Base-by-base conservation (phyloP, 139 green algal species). In the Chlorella sorokiniana region DNA sequence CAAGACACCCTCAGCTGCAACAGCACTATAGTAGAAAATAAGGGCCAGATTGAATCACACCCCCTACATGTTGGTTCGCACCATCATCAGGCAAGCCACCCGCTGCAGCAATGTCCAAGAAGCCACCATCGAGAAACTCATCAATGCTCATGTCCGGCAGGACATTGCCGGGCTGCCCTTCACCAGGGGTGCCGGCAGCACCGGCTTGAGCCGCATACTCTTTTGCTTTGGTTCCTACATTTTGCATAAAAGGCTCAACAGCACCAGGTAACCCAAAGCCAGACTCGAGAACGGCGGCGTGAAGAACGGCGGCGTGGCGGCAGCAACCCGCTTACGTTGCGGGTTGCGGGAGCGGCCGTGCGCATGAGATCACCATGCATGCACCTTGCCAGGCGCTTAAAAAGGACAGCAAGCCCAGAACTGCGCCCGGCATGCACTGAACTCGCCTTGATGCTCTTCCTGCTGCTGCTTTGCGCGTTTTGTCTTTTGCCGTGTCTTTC, bases 61-160 rank as follows among this genome's bases (percentile, higher is more conserved):
- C 14, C 37, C 38, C 4, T 4, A 48, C 35, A 33, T 37, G 29
- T 69, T 4, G 16, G 29, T 69, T n/a, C n/a, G 29, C 27, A 56
- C 42, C 69, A 76, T 25, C 40, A 33, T 44, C 79, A 7, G 40
- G 29, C 14, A 38, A 51, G 23, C 18, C 4, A 14, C 23, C n/a
- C 37, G 20, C n/a, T 22, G 37, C 56, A 11, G 40, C 61, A 2
- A 35, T 25, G 11, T 56, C 72, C 31, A 85, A 8, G 42, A 88
- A 88, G 31, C 54, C 84, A 11, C 65, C 81, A 11, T 33, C 16
- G 27, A 88, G 52, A 35, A 88, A 88, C 38, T 83, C 84, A 22
- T 88, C 84, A 9, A 88, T 62, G 54, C 65, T 73, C 62, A 88
- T 69, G 35, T 88, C 79, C 77, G 76, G 78, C 33, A 88, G 59